Conservation (phyloP, 257 asterid genomes). For the Mitragyna speciosa region DNA sequence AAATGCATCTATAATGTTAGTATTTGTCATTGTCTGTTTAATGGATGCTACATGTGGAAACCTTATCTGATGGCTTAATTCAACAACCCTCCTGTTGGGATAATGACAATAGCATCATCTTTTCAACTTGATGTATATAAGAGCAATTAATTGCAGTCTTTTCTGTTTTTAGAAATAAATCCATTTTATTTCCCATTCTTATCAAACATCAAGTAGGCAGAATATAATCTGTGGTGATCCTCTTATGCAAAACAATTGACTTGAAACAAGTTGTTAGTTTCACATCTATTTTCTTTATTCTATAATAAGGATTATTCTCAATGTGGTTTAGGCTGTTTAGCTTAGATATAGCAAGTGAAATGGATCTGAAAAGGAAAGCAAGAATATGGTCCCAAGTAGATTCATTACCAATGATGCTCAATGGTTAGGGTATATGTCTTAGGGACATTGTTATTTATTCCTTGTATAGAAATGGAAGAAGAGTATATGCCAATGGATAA, state of each 20-base stretch:
- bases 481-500: no score
- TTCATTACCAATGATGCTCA: no score
- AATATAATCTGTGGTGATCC: neutral
- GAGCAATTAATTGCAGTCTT: neutral
- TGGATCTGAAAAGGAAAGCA: no score
- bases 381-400: no score
- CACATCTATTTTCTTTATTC: neutral
- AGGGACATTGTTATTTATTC: no score
- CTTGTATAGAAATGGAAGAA: no score
- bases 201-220: neutral
- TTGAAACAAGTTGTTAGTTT: neutral
- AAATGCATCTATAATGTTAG: neutral
- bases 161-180: neutral
- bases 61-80: neutral
- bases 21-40: neutral
- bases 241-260: neutral
- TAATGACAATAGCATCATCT: neutral
- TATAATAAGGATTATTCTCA: no score
- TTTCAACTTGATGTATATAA: neutral
- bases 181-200: neutral
- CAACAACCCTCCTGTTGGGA: neutral
- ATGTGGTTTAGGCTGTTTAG: no score
- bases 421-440: no score
- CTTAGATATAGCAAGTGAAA: no score
- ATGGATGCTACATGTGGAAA: neutral